These are phyloP conservation scores for Pisolithus microcarpus DNA, from an alignment of 768 basidiomycete species.

Conservation along the genomic window DNA sequence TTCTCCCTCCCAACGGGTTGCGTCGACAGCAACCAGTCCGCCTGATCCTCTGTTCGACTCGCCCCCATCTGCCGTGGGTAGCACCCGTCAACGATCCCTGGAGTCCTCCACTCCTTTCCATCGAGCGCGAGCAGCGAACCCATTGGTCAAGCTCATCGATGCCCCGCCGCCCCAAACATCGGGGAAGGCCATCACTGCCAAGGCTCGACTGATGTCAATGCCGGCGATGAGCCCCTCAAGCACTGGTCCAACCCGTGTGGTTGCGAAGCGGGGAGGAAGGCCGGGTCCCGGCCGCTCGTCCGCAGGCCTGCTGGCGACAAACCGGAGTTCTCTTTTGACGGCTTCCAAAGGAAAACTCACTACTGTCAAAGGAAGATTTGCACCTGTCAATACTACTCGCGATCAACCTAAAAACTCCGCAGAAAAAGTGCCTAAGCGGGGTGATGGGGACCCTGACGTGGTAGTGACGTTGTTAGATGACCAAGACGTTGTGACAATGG, in stretches of 20 bases:
- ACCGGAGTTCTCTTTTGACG: slow-evolving; percentile 47
- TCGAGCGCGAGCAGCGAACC: slow-evolving; percentile 43
- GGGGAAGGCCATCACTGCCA: slow-evolving; percentile 41
- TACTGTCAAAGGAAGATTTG: slow-evolving; percentile 42
- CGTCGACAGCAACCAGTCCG: slow-evolving; percentile 8
- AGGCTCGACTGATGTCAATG: slow-evolving; percentile 37
- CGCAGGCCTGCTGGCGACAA: slow-evolving; percentile 32
- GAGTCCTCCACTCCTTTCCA: slow-evolving; percentile 28
- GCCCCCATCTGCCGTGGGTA: slow-evolving; percentile 7
- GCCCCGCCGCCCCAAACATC: slow-evolving; percentile 18
- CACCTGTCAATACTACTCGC: slow-evolving; percentile 6
- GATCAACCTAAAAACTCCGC: slow-evolving; percentile 18
- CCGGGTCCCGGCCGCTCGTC: slow-evolving; percentile 51
- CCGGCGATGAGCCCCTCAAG: slow-evolving; percentile 5
- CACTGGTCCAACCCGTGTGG: slow-evolving; percentile 5
- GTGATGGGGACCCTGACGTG: slow-evolving; percentile 5
- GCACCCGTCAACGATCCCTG: slow-evolving; percentile 3
- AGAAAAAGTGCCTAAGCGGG: neutral
- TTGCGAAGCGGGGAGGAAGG: slow-evolving; percentile 19
- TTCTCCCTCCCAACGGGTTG: slow-evolving; percentile 1
- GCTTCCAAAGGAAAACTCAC: slow-evolving; percentile 45
- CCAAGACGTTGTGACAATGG: slow-evolving; percentile 8
- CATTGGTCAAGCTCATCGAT: slow-evolving; percentile 48
- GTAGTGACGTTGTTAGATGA: slow-evolving; percentile 15
- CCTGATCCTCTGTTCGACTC: slow-evolving; percentile 27